Evolutionary conservation across 2,329 filamentous ascomycete genomes (phyloP), one percentile per base, ranked within the genome.

Genomic region (Exophiala aquamarina): DNA sequence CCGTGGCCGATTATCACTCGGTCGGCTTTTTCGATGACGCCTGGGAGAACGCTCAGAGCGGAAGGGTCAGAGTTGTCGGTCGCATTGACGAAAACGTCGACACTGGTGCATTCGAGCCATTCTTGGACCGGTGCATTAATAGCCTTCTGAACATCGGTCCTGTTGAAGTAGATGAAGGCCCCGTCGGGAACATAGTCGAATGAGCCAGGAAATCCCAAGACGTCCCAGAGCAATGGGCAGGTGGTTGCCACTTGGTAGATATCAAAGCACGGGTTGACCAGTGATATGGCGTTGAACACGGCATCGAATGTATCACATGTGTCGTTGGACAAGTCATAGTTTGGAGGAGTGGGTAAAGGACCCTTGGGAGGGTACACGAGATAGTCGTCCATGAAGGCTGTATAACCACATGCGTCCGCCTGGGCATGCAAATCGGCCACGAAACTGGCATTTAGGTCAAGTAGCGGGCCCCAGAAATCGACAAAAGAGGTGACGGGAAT

Each of bases 201-300:
- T 2, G 76, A 75, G n/a, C 83, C 82, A 0, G 85, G 83, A 66
- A 85, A 84, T 13, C 81, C 81, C 2, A 91, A 72, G 0, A 86
- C 79, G 48, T 89, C 83, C 76, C 81, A 88, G 2, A 79, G 70
- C 2, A 83, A 56, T 0, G 88, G 88, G 62, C 88, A 93, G 10
- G 82, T 86, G 3, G 81, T 82, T 2, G 79, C 79, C 11, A 92
- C 78, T 39, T 86, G 79, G 67, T 92, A 93, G 9, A 87, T 71
- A 63, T 89, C 82, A 68, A 86, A 94, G 71, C 89, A 93, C 0
- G 88, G 88, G 68, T 93, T 93, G 26, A 80, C 66, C 1, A 70
- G 61, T 3, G 72, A 52, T 6, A 77, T 76, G 21, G 81, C 83
- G 0, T 72, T 56, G 57, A 70, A 71, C 21, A 87, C 77, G 17